Conservation (phyloP, 192 early-diverging fungal genomes). For the Backusella morwellensis region DNA sequence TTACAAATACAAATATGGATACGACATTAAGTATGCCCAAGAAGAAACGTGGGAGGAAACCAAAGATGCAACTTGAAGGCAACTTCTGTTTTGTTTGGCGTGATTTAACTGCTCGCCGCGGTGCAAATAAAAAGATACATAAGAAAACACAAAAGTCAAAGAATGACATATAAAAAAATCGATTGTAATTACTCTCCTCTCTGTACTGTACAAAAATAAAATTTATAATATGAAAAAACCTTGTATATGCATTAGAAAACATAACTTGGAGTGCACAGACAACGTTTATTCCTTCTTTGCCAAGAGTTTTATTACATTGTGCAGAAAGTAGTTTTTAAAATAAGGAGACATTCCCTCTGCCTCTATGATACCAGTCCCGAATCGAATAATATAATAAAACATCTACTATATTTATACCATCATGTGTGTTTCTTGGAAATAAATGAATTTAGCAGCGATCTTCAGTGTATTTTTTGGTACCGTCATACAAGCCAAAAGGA, state of each 20-base stretch:
- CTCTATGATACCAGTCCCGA: neutral
- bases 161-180: neutral
- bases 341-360: neutral
- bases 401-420: neutral
- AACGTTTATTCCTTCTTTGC: slow-evolving; percentile 1
- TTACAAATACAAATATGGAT: slow-evolving; percentile 31
- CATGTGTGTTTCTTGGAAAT: neutral
- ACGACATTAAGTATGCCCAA: slow-evolving; percentile 31
- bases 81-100: slow-evolving; percentile 42
- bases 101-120: slow-evolving; percentile 30
- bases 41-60: slow-evolving; percentile 39
- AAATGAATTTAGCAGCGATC: neutral
- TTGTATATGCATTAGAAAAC: neutral
- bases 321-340: slow-evolving; percentile 5
- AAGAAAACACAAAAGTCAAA: neutral
- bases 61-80: slow-evolving; percentile 35
- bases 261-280: slow-evolving; percentile 1
- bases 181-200: neutral
- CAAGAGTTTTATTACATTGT: slow-evolving; percentile 7
- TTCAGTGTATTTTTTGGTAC: neutral
- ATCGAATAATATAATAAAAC: slow-evolving; percentile 1
- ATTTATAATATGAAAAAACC: neutral
- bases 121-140: slow-evolving; percentile 14
- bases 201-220: neutral
- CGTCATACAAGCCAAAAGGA: neutral